Base-by-base conservation (phyloP, 345 rosid species). In the Lagerstroemia speciosa region DNA sequence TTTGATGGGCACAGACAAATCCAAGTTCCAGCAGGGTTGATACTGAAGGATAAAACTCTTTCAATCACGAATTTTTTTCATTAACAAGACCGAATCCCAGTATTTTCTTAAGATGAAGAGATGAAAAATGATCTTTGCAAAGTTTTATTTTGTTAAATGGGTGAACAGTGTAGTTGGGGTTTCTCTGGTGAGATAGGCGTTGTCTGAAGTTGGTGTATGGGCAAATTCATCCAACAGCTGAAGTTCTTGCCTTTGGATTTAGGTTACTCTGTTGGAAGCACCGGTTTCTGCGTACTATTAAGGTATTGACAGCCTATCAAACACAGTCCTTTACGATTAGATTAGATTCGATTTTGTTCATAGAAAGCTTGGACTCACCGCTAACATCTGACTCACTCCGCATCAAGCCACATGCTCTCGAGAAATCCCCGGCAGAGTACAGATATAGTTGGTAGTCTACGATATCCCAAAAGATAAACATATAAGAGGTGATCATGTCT, bases 151-250 rank as follows among this genome's bases (percentile, higher is more conserved):
- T 6, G 31, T 61, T 27, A 30, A 17, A 2, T 15, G 12, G 52
- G 50, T 22, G 32, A 38, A 63, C 29, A 30, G 27, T 65, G 43
- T 48, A 48, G 64, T 66, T 69, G 31, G 62, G 32, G 46, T 57
- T 69, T 69, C 40, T 73, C 52, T 38, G 70, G 85, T 73, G 73
- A 70, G 69, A n/a, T 71, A 67, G 75, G 30, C 38, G 52, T 67
- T 76, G 62, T 74, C 71, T 66, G 24, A 15, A 66, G 84, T 74
- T 69, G 78, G 74, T 72, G 34, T 20, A 26, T 64, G 32, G 71
- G 70, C 69, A 69, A 57, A 70, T 52, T 75, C 79, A 69, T 27
- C 82, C 55, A 72, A 67, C 78, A 52, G 52, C 74, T 63, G 24
- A 67, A 62, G 37, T 41, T 64, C 50, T 66, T 53, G 53, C 43